Evolutionary conservation across 164 flowering plant species (phyloP).

Genomic region (Vitis amurensis): DNA sequence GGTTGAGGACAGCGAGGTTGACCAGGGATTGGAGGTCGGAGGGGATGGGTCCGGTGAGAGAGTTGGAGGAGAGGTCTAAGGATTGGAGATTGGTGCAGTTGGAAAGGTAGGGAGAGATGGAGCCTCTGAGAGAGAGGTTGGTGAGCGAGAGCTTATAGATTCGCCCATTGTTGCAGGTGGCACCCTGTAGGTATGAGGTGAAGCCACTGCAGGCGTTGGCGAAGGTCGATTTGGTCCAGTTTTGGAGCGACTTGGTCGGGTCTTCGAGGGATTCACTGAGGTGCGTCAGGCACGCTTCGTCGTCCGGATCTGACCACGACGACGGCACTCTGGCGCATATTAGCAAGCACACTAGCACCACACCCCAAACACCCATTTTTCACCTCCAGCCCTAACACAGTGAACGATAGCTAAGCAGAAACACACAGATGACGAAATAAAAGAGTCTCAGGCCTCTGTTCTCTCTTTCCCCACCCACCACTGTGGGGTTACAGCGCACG

Average conservation of each 20-base stretch:
- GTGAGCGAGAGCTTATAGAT: slow-evolving; percentile 85
- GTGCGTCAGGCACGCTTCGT: slow-evolving; percentile 65
- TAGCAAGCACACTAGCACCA: slow-evolving; percentile 4
- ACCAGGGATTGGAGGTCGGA: slow-evolving; percentile 65
- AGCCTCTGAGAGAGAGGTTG: slow-evolving; percentile 63
- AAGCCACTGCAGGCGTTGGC: slow-evolving; percentile 79
- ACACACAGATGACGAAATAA: background rate
- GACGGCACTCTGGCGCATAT: slow-evolving; percentile 20
- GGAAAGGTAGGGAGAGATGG: slow-evolving; percentile 74
- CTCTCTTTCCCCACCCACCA: no score
- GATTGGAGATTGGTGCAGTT: slow-evolving; percentile 91
- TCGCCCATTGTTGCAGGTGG: slow-evolving; percentile 95
- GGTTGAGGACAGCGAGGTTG: slow-evolving; percentile 91
- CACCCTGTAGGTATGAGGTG: slow-evolving; percentile 77
- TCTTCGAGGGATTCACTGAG: slow-evolving; percentile 52
- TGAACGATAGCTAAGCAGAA: background rate
- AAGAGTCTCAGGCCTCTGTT: background rate
- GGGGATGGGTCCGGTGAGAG: slow-evolving; percentile 76
- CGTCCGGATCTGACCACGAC: slow-evolving; percentile 62
- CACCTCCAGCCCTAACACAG: background rate
- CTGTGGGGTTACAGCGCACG: no score
- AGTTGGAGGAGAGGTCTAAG: slow-evolving; percentile 89
- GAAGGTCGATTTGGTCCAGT: slow-evolving; percentile 74
- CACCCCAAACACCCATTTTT: slow-evolving; percentile 2
- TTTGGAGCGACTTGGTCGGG: slow-evolving; percentile 55